Base-by-base conservation (phyloP, 306 rosid species). In the Quercus cerris region DNA sequence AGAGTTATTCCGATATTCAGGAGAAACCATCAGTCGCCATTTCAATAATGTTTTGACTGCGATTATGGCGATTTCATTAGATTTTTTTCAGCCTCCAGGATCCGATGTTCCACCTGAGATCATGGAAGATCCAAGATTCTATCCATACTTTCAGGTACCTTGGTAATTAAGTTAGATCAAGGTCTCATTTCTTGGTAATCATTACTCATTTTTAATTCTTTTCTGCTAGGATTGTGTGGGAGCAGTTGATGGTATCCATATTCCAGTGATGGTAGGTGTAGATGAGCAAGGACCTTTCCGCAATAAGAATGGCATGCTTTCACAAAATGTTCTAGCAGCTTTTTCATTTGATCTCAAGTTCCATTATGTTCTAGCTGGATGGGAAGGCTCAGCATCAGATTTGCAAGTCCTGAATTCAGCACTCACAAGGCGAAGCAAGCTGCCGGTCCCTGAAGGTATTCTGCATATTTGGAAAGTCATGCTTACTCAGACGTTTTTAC, bases 251-350 rank as follows among this genome's bases (percentile, higher is more conserved):
- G 91, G 98, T 73, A 85, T 94, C 67, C 90, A 92, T 84, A 82
- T 92, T 75, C 98, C 97, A 0, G 98, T 94, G 78, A 88, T 91
- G 81, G 98, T 94, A 71, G 97, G 98, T 30, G 91, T 94, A 76
- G 97, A 92, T 71, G 98, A 94, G 69, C 98, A 94, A 84, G 98
- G 94, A 70, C 98, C 98, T 80, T 94, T 94, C 88, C 98, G 98
- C 78, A 85, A 94, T 81, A 92, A 88, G 88, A 86, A 90, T 10
- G 98, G 98, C 63, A 83, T 89, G 75, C 94, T 90, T 81, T 92
- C 98, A 25, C 98, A 94, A 82, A 81, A 86, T 77, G 87, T 92
- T 80, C 83, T 94, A 70, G 97, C 91, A 58, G 98, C 98, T 20
- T 94, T 95, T 89, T 94, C 98, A 5, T 90, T 94, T 84, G 97